Base-by-base conservation (phyloP, 2,329 filamentous ascomycete genomes). In the Pseudopyrenochaeta lycopersici region DNA sequence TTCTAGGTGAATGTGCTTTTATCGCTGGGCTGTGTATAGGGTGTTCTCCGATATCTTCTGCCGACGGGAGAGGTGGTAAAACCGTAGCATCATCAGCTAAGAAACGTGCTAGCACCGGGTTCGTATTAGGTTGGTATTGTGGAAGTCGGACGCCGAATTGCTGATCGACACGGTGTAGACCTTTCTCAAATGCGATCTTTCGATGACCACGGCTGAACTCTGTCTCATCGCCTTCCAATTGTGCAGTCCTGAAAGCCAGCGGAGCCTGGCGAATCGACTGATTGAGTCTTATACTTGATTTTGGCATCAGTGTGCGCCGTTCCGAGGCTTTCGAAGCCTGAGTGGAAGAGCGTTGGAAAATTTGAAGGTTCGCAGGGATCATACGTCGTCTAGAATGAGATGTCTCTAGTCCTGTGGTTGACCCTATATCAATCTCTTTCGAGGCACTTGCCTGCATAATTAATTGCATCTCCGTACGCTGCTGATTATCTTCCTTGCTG, bases 151-250 rank as follows among this genome's bases (percentile, higher is more conserved):
- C 40, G 18, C 41, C 52, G 36, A 69, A 70, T 30, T 65, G 63
- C n/a, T 67, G 66, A 45, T 74, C 67, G 14, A 68, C 64, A 32
- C 56, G 61, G 35, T 61, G 63, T 27, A 77, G 51, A 6, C 65
- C 70, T 44, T 63, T 71, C 30, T 67, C 63, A 52, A 81, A 81
- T 4, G 73, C 75, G 27, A 70, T 65, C 23, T 70, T 68, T 14
- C 75, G 72, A 59, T 78, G 68, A 17, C 56, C 61, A 15, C 53
- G 50, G 23, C 74, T 62, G 41, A 76, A 77, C 1, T 72, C 71
- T n/a, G 54, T 59, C 51, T 80, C 79, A 14, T 77, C 66, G 3
- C 72, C 70, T 55, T 81, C 80, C 3, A 82, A 62, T 56, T 82
- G 80, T 23, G 74, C 79, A 36, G 60, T 54, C 35, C 76, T 70